Evolutionary conservation across 2,329 filamentous ascomycete species (phyloP).

Genomic region (Amauroascus verrucosus): DNA sequence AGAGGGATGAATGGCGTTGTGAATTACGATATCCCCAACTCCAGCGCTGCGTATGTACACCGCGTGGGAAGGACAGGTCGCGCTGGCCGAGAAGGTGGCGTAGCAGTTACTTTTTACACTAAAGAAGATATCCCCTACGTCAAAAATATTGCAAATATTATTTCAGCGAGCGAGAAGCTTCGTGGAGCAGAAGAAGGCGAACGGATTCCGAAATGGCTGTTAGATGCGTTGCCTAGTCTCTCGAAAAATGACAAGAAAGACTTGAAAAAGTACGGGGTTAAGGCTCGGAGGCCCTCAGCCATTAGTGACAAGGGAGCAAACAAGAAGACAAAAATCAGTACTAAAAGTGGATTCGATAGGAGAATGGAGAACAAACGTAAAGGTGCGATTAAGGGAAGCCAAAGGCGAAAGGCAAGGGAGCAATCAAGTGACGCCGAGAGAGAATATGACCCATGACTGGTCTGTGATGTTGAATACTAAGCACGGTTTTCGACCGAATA

Average conservation of each 20-base stretch:
- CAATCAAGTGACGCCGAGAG: slow-evolving; percentile 15
- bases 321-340: slow-evolving; percentile 60
- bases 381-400: slow-evolving; percentile 37
- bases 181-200: slow-evolving; percentile 42
- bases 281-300: slow-evolving; percentile 49
- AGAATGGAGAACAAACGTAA: slow-evolving; percentile 38
- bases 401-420: slow-evolving; percentile 24
- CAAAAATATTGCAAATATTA: slow-evolving; percentile 87
- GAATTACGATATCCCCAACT: slow-evolving; percentile 95
- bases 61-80: slow-evolving; percentile 84
- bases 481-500: too few species aligned
- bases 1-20: slow-evolving; percentile 90
- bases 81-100: slow-evolving; percentile 74
- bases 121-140: slow-evolving; percentile 87
- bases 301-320: slow-evolving; percentile 32
- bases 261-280: slow-evolving; percentile 71
- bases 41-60: slow-evolving; percentile 82
- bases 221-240: slow-evolving; percentile 75
- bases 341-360: slow-evolving; percentile 42
- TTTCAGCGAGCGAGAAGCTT: slow-evolving; percentile 69
- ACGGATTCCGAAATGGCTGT: slow-evolving; percentile 70
- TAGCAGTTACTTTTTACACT: slow-evolving; percentile 90
- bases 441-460: slow-evolving; percentile 30
- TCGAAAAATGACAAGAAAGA: slow-evolving; percentile 74
- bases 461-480: background rate